Conservation (phyloP, 2,329 filamentous ascomycete genomes). For the Zymoseptoria crescenta region DNA sequence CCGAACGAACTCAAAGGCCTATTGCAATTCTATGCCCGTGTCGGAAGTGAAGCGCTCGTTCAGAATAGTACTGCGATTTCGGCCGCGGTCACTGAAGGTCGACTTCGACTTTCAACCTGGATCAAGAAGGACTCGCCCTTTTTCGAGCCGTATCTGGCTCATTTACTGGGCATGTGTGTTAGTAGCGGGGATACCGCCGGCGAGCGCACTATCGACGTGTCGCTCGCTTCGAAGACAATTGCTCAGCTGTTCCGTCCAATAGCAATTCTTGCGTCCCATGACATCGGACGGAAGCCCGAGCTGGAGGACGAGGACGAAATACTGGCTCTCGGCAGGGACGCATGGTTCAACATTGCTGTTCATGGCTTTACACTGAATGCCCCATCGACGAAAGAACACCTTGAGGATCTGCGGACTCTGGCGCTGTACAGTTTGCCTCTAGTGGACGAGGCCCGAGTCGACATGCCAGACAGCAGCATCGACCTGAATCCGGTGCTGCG, state of each 20-base stretch:
- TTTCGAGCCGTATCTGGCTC: constrained; percentile 74
- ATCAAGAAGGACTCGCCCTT: constrained; percentile 62
- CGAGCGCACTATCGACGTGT: constrained; percentile 40
- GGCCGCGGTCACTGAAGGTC: constrained; percentile 68
- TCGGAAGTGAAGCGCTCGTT: constrained; percentile 64
- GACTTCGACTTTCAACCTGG: constrained; percentile 67
- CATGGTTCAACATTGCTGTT: constrained; percentile 96
- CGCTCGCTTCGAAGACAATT: constrained; percentile 80
- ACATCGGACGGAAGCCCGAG: constrained; percentile 38
- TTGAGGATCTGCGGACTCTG: constrained; percentile 71
- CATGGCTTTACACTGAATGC: constrained; percentile 80
- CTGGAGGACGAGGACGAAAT: constrained; percentile 44
- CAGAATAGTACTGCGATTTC: constrained; percentile 61
- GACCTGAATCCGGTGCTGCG: constrained; percentile 91
- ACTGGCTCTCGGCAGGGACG: constrained; percentile 64
- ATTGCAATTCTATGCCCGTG: constrained; percentile 71
- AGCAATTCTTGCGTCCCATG: constrained; percentile 68
- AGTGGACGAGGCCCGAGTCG: constrained; percentile 78
- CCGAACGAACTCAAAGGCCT: constrained; percentile 77
- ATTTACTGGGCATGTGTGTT: constrained; percentile 78
- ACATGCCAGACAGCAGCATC: constrained; percentile 90
- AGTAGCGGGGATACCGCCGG: constrained; percentile 79
- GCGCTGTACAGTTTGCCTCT: constrained; percentile 81
- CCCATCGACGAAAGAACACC: constrained; percentile 62
- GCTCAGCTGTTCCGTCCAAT: constrained; percentile 78